Conservation (phyloP, 2,329 filamentous ascomycete genomes). For the Pseudovirgaria hyperparasitica region DNA sequence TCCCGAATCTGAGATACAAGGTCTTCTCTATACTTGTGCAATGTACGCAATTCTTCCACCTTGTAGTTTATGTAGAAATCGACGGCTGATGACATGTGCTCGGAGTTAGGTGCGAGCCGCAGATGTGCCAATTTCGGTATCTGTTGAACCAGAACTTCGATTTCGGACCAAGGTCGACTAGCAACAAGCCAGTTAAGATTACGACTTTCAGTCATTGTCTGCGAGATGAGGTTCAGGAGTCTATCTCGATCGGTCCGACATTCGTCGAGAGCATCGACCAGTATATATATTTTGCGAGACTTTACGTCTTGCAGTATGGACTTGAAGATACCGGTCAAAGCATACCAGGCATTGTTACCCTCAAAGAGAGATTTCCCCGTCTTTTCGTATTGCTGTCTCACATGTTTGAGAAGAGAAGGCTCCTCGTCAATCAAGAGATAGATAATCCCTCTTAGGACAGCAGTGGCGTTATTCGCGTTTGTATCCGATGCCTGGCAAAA, state of each 20-base stretch:
- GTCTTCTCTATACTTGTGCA: slow-evolving; percentile 4
- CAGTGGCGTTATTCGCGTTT: slow-evolving; percentile 2
- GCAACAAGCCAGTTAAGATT: slow-evolving; percentile 31
- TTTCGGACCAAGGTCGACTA: slow-evolving; percentile 28
- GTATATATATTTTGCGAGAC: slow-evolving; percentile 14
- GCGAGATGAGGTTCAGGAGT: slow-evolving; percentile 18
- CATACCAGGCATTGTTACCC: slow-evolving; percentile 21
- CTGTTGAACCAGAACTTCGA: too few species aligned
- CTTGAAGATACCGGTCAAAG: slow-evolving; percentile 21
- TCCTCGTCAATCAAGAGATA: too few species aligned
- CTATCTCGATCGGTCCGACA: slow-evolving; percentile 14
- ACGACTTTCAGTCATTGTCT: slow-evolving; percentile 10
- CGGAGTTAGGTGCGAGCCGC: slow-evolving; percentile 16
- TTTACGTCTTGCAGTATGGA: slow-evolving; percentile 23
- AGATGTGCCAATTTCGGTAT: slow-evolving; percentile 12
- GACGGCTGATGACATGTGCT: slow-evolving; percentile 19
- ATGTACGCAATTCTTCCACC: slow-evolving; percentile 6
- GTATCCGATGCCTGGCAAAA: slow-evolving; percentile 3
- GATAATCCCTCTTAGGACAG: slow-evolving; percentile 3
- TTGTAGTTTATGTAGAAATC: slow-evolving; percentile 22
- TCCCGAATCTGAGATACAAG: slow-evolving; percentile 1
- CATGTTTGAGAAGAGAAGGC: too few species aligned
- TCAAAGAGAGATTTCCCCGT: too few species aligned
- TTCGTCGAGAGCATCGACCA: slow-evolving; percentile 36
- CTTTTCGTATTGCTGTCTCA: slow-evolving; percentile 1